A percentile compares a stretch with the other conserved stretches of the same genome.
These are phyloP conservation scores for Sanguinoderma infundibulare DNA, from an alignment of 1,284 basidiomycete species.

Conservation along the genomic window DNA sequence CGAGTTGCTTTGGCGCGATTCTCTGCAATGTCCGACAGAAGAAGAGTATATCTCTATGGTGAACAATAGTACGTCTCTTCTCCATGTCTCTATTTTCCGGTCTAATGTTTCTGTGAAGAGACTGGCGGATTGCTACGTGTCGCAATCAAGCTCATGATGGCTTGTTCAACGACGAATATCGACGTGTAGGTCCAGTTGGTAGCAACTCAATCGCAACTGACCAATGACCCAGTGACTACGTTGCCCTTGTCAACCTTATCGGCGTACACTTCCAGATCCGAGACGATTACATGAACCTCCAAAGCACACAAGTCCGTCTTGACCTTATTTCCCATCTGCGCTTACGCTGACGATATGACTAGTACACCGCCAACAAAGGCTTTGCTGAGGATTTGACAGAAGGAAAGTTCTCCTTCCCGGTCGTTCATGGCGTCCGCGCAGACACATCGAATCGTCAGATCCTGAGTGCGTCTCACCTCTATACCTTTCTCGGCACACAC, in stretches of 20 bases:
- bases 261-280: conserved; percentile 96
- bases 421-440: conserved; percentile 87
- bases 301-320: conserved; percentile 72
- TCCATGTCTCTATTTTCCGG: conserved; percentile 10
- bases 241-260: conserved; percentile 93
- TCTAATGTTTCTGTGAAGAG: conserved; percentile 55
- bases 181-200: conserved; percentile 51
- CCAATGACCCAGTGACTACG: conserved; percentile 63
- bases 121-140: conserved; percentile 95
- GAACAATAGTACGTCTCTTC: conserved; percentile 80
- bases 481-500: too few relatives aligned
- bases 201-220: neutral
- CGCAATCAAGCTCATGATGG: conserved; percentile 97
- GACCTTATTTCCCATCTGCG: neutral
- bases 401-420: conserved; percentile 96
- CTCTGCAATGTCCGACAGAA: conserved; percentile 90
- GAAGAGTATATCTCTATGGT: conserved; percentile 97
- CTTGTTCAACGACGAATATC: conserved; percentile 67
- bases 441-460: conserved; percentile 78
- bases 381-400: conserved; percentile 95
- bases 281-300: conserved; percentile 97
- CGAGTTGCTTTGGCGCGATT: conserved; percentile 95
- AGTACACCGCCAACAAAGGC: conserved; percentile 93
- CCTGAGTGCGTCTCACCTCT: conserved; percentile 64
- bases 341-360: neutral